phyloP scores from a whole-genome alignment of 2,329 filamentous ascomycete genomes.

The Nakataea oryzae region DNA sequence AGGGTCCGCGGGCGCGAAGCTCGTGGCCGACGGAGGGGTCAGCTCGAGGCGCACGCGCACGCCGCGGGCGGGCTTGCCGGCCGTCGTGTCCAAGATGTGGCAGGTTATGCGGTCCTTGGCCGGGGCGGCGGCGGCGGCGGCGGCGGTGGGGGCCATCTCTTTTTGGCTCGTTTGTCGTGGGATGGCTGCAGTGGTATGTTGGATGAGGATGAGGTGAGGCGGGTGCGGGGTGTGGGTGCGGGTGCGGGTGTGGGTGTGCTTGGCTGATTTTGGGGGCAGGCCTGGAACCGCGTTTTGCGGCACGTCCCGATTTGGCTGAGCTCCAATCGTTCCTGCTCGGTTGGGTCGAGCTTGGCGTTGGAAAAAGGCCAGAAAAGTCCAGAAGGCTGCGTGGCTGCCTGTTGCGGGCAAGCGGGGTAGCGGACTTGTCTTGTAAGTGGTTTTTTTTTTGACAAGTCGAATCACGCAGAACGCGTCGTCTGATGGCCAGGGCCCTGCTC shows the following conservation, averaged over 20 bases:
- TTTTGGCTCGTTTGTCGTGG: slow-evolving; percentile 1
- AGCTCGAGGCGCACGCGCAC: slow-evolving; percentile 58
- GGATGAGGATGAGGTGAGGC: background rate
- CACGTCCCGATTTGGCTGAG: background rate
- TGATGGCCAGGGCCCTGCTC: background rate
- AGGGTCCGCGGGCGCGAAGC: slow-evolving; percentile 10
- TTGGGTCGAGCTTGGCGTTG: too few relatives aligned
- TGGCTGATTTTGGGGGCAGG: background rate
- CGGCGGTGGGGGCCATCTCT: background rate
- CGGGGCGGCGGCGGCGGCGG: background rate
- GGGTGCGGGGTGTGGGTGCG: background rate
- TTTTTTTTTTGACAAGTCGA: background rate
- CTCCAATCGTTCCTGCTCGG: background rate
- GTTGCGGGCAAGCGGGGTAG: background rate
- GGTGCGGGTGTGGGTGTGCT: background rate
- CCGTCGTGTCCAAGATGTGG: slow-evolving; percentile 76
- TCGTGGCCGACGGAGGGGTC: slow-evolving; percentile 16
- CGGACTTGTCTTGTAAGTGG: background rate
- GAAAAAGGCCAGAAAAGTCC: too few relatives aligned
- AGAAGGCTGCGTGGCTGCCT: too few relatives aligned
- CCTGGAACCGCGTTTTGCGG: background rate
- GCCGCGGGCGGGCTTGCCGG: slow-evolving; percentile 55
- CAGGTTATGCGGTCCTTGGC: slow-evolving; percentile 65
- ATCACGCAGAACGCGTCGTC: background rate
- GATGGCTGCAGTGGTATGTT: background rate